Base-by-base conservation (phyloP, 495 filamentous ascomycete genomes). In the Neurospora terricola region DNA sequence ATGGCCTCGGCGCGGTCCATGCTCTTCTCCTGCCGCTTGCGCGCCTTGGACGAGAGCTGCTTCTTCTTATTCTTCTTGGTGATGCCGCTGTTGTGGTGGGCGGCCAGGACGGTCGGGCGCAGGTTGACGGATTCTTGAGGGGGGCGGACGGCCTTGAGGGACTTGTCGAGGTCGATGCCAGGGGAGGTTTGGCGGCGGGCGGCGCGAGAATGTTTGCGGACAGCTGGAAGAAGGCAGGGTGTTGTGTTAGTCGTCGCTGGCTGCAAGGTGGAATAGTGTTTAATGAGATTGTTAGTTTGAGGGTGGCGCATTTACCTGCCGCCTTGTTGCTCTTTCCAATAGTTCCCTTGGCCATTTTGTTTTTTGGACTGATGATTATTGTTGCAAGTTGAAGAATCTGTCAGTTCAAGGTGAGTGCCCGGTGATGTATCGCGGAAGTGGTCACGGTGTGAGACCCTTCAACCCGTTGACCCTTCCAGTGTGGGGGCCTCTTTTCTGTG, bases 91-190 rank as follows among this genome's bases (percentile, higher is more conserved):
- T 82, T 86, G 71, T 86, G 83, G 74, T 90, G 86, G n/a, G 85
- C 83, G 0, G 88, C 83, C 34, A 94, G 86, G 69, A 93, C 82
- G 5, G 89, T 87, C 39, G 90, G 86, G 8, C 87, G 87, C 48
- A 84, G 73, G 72, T 83, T 77, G 42, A 82, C 79, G 4, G 86
- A 84, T 39, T 88, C 84, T 34, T 83, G 69, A 1, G 90, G 88
- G 12, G 88, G 85, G 66, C 87, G 87, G 68, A 87, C 83, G 70
- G 87, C 79, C 75, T 89, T 90, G 43, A 94, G 82, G 4, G 92
- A 93, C 82, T 93, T 93, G 83, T 94, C 92, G 73, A 89, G 84
- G 78, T 94, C 84, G 80, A 93, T 87, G 79, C 89, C 85, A 14
- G 90, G 91, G 16, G 91, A 92, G 34, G 87, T 88, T 45, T 87